phyloP scores from a whole-genome alignment of 2,329 filamentous ascomycete genomes.

The Tolypocladium ophioglossoides region DNA sequence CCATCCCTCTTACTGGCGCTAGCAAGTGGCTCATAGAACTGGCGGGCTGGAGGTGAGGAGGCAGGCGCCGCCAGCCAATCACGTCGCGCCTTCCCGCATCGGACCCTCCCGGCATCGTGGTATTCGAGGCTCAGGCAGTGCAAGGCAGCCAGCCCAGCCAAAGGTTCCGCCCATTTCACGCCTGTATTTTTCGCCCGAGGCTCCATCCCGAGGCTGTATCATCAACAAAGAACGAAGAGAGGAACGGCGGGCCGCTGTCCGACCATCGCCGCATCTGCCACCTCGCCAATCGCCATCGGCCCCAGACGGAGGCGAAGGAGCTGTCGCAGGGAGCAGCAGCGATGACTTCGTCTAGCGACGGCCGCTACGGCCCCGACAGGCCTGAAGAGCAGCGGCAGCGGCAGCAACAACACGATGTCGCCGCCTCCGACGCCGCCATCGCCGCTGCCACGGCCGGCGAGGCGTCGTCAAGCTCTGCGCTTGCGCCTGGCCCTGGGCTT shows the following conservation, averaged over 20 bases:
- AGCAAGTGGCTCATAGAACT: not conserved
- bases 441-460: not conserved
- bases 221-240: conserved; percentile 1
- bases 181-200: conserved; percentile 10
- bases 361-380: conserved; percentile 16
- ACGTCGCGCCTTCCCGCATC: conserved; percentile 8
- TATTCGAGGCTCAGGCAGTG: conserved; percentile 1
- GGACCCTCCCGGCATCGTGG: conserved; percentile 8
- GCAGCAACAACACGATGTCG: not conserved
- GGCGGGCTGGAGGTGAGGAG: conserved; percentile 4
- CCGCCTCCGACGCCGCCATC: not conserved
- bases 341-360: conserved; percentile 50
- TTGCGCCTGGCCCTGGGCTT: not conserved
- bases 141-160: not conserved
- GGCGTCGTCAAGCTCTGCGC: not conserved
- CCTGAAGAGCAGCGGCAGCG: not conserved
- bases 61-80: conserved; percentile 9
- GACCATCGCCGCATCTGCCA: not conserved
- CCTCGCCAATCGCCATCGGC: not conserved
- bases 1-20: not conserved
- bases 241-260: not conserved
- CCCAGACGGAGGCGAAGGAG: conserved; percentile 38
- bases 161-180: conserved; percentile 1
- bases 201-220: conserved; percentile 3
- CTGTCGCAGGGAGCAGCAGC: conserved; percentile 38